Conservation (phyloP, 2,329 filamentous ascomycete genomes). For the Fusarium coffeatum region DNA sequence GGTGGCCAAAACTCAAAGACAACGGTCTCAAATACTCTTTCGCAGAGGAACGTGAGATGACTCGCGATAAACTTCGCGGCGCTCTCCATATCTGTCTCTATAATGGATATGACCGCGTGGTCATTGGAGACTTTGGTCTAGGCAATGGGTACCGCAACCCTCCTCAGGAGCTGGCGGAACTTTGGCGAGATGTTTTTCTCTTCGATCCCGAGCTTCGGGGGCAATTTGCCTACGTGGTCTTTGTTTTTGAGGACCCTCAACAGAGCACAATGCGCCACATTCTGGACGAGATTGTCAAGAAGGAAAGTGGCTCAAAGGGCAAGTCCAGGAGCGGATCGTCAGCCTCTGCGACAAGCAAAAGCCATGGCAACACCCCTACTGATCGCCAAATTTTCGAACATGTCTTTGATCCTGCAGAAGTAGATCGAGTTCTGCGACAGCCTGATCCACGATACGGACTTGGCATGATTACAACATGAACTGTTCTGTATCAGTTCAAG, state of each 20-base stretch:
- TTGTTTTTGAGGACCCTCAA: constrained; percentile 70
- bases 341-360: constrained; percentile 47
- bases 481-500: constrained; percentile 21
- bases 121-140: constrained; percentile 73
- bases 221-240: constrained; percentile 70
- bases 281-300: constrained; percentile 66
- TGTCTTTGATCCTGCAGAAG: constrained; percentile 63
- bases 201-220: constrained; percentile 72
- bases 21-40: constrained; percentile 78
- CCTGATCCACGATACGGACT: constrained; percentile 67
- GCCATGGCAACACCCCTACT: constrained; percentile 48
- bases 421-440: constrained; percentile 61
- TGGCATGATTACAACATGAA: constrained; percentile 61
- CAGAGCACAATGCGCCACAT: constrained; percentile 67
- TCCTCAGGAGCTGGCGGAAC: constrained; percentile 70
- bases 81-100: constrained; percentile 76
- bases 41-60: constrained; percentile 75
- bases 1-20: constrained; percentile 78
- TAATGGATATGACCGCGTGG: constrained; percentile 66
- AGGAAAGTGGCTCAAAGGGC: constrained; percentile 53
- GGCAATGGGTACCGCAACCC: constrained; percentile 74
- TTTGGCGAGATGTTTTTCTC: constrained; percentile 74
- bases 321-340: constrained; percentile 49
- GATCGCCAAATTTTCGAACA: constrained; percentile 66
- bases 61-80: constrained; percentile 77